Percentiles rank a stretch among this genome's conserved stretches.
These are phyloP conservation scores for Perkinsus olseni DNA, from an alignment of 169 alveolate genomes.

Conservation along the genomic window DNA sequence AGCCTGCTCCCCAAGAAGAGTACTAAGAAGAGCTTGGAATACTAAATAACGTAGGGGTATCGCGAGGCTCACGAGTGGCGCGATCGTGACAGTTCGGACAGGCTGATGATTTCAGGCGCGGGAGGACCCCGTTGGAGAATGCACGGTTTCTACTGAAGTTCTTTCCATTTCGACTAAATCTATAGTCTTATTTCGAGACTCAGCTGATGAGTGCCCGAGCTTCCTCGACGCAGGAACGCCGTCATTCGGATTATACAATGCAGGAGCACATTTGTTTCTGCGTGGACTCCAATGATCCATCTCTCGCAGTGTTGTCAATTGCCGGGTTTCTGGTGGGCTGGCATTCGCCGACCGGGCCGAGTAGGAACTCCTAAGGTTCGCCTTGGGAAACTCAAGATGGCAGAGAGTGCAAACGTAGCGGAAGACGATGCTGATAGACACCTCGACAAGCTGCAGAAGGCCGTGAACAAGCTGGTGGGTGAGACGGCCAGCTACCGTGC, in stretches of 20 bases:
- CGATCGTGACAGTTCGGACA: no score
- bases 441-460: background rate
- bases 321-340: background rate
- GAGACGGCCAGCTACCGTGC: no score
- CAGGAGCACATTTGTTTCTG: background rate
- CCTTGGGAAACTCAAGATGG: no score
- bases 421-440: background rate
- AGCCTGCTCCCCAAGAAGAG: conserved; percentile 63
- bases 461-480: background rate
- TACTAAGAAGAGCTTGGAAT: background rate
- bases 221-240: background rate
- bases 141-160: background rate
- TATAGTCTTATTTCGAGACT: background rate
- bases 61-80: background rate
- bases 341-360: no score
- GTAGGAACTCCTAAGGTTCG: no score
- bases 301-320: background rate
- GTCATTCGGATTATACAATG: background rate
- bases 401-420: background rate
- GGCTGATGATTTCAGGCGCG: no score
- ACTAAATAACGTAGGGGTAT: background rate
- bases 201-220: background rate
- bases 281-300: background rate
- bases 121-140: no score
- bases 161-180: background rate